phyloP scores from a whole-genome alignment of 208 protist species.

The Crithidia fasciculata region DNA sequence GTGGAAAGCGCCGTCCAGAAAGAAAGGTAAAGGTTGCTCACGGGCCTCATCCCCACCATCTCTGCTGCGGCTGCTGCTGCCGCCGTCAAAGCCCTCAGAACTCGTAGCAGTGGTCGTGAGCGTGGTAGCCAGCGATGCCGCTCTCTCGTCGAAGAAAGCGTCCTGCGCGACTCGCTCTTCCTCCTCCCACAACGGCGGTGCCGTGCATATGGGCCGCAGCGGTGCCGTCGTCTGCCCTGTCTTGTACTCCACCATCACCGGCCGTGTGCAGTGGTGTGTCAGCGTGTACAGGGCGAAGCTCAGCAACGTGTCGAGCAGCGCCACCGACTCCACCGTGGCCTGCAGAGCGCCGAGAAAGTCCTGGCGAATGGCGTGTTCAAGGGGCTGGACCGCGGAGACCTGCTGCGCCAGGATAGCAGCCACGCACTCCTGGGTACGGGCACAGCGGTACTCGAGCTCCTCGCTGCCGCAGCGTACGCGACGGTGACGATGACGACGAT shows the following conservation, averaged over 20 bases:
- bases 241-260: conserved; percentile 34
- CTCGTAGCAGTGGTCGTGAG: too few relatives aligned
- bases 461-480: conserved; percentile 79
- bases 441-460: conserved; percentile 70
- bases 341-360: conserved; percentile 77
- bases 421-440: conserved; percentile 56
- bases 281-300: conserved; percentile 69
- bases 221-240: conserved; percentile 31
- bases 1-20: conserved; percentile 18
- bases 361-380: conserved; percentile 61
- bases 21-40: background rate
- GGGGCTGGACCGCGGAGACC: conserved; percentile 50
- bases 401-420: conserved; percentile 73
- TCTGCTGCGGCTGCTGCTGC: background rate
- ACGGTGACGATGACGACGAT: conserved; percentile 16
- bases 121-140: too few relatives aligned
- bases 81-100: background rate
- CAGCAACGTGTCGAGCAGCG: conserved; percentile 90
- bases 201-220: background rate
- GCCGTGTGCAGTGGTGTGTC: conserved; percentile 51
- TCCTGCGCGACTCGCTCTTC: too few relatives aligned
- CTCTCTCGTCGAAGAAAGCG: background rate
- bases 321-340: conserved; percentile 82
- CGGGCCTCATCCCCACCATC: background rate
- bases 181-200: background rate